Conservation (phyloP, 768 basidiomycete genomes). For the Leucosporidium scottii region DNA sequence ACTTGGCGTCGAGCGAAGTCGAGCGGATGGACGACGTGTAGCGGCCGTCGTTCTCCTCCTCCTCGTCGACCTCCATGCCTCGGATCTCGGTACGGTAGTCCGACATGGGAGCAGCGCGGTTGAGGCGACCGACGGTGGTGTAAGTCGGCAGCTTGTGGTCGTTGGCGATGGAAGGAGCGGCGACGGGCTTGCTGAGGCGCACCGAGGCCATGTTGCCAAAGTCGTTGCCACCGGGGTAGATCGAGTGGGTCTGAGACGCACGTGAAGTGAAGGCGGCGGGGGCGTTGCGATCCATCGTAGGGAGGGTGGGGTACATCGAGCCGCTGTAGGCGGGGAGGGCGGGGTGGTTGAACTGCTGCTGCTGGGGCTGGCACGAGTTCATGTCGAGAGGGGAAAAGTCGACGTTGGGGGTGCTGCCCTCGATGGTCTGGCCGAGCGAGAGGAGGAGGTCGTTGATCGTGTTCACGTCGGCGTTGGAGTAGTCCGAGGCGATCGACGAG, state of each 20-base stretch:
- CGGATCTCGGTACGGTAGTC: not conserved
- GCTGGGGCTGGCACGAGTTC: not conserved
- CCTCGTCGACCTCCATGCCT: not conserved
- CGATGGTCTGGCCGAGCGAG: slow-evolving; percentile 18
- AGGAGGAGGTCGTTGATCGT: slow-evolving; percentile 27
- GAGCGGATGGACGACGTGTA: slow-evolving; percentile 16
- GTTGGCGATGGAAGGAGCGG: slow-evolving; percentile 24
- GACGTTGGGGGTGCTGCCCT: not conserved
- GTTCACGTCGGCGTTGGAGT: slow-evolving; percentile 21
- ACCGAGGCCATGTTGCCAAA: slow-evolving; percentile 1
- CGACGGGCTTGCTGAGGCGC: slow-evolving; percentile 11
- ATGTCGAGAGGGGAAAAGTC: not conserved
- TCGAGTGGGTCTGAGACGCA: not conserved
- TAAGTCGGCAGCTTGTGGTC: slow-evolving; percentile 29
- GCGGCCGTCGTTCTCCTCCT: slow-evolving; percentile 12
- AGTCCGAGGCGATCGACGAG: slow-evolving; percentile 12
- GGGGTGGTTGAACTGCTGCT: not conserved
- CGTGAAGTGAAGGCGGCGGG: not conserved
- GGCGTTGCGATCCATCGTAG: not conserved
- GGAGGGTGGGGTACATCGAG: slow-evolving; percentile 9
- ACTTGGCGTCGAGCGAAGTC: not conserved
- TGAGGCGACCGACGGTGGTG: slow-evolving; percentile 21
- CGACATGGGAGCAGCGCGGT: slow-evolving; percentile 17
- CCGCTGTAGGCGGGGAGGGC: not conserved
- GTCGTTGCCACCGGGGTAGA: not conserved